Evolutionary conservation across 306 rosid genomes (phyloP), one percentile per base, ranked within the genome.

Genomic region (Sesbania bispinosa): DNA sequence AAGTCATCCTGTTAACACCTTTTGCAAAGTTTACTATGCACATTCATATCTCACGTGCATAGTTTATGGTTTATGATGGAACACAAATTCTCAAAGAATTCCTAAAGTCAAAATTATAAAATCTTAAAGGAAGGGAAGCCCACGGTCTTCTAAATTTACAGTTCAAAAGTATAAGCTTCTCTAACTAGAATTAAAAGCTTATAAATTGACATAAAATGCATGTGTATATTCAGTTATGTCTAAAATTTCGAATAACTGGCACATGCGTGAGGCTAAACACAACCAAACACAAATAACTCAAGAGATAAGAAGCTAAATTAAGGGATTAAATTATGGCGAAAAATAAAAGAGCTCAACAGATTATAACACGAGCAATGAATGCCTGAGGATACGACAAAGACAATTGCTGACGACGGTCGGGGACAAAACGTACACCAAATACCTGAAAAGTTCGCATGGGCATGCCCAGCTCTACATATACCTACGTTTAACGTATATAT

Each of bases 11-110:
- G 0, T 23, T 24, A 36, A 5, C 14, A 27, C 19, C 42, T 60
- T 24, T 50, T 43, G 13, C 48, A 29, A 15, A 39, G 67, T 53
- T 54, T 39, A 51, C 54, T 39, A 50, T 57, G 11, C 20, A 48
- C 13, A 29, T 71, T 60, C 64, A 68, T 68, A 45, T 27, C 71
- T 69, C 81, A 77, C 81, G 81, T 77, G 76, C 62, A 59, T 14
- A 70, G 29, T 39, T 14, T 45, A 55, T 36, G 13, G 48, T 30
- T 26, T 18, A 48, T 77, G 45, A 60, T 68, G 53, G 16, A 36
- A 59, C 3, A 15, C 20, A 46, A 46, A 47, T 55, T 35, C 48
- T 23, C 30, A 16, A 63, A 36, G 35, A 62, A 45, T 74, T 47
- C 36, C 23, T 52, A 0, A 26, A 62, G 39, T 39, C 11, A 19